phyloP scores from a whole-genome alignment of 345 rosid genomes.

The Anacardium occidentale region DNA sequence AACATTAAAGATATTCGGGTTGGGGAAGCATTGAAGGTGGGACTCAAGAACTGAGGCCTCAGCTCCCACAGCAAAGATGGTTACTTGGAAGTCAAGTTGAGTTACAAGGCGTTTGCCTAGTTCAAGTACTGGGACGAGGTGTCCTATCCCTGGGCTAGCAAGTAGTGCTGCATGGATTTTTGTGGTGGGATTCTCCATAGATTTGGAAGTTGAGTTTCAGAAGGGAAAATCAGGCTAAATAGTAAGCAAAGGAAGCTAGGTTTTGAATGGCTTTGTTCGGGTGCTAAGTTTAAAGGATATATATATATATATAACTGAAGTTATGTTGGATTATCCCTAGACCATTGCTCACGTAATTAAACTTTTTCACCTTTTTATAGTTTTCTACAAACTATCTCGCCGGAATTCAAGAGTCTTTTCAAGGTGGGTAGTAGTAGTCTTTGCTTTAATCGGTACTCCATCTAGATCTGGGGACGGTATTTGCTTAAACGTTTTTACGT shows the following conservation, averaged over 20 bases:
- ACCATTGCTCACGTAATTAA: too few relatives aligned
- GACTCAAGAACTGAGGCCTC: conserved; percentile 35
- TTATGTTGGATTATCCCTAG: too few relatives aligned
- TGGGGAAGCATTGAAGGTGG: conserved; percentile 21
- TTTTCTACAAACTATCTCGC: too few relatives aligned
- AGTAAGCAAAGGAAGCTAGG: neutral
- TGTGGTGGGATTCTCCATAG: conserved; percentile 26
- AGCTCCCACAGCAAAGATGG: conserved; percentile 43
- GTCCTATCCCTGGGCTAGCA: conserved; percentile 76
- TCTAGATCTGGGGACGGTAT: too few relatives aligned
- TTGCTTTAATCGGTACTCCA: too few relatives aligned
- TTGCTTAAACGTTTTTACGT: too few relatives aligned
- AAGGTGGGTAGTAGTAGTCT: too few relatives aligned
- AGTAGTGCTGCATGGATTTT: conserved; percentile 48
- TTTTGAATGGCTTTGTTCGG: neutral
- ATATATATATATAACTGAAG: neutral
- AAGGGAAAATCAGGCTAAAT: neutral
- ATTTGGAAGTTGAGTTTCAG: neutral
- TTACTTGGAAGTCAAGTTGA: conserved; percentile 40
- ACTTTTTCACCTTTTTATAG: too few relatives aligned
- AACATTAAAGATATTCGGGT: conserved; percentile 28
- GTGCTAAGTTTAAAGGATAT: neutral
- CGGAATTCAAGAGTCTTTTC: too few relatives aligned
- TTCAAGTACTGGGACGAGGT: conserved; percentile 61
- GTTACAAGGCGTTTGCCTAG: conserved; percentile 47